These are phyloP conservation scores for Elsinoe perseae DNA, from an alignment of 2,329 filamentous ascomycete species.

Conservation along the genomic window DNA sequence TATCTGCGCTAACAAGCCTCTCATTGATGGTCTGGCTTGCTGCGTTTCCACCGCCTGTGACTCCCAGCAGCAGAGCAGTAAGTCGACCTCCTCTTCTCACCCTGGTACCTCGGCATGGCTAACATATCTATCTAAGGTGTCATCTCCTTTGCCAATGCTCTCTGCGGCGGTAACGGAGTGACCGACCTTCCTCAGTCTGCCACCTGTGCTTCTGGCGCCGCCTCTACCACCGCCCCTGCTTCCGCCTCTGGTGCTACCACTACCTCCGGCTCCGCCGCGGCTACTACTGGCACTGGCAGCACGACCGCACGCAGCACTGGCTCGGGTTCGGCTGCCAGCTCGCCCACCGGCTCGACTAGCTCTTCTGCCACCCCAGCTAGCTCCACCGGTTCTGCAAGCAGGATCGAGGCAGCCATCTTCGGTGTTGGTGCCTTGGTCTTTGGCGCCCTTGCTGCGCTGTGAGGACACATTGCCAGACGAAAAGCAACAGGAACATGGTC, in stretches of 20 bases:
- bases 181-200: conserved; percentile 33
- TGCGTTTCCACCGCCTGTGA: conserved; percentile 34
- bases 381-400: conserved; percentile 7
- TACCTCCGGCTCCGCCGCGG: not conserved
- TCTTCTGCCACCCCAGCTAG: not conserved
- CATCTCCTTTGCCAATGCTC: conserved; percentile 34
- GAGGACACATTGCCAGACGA: not conserved
- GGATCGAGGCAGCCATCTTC: conserved; percentile 10
- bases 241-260: conserved; percentile 6
- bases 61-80: conserved; percentile 29
- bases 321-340: not conserved
- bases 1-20: conserved; percentile 34
- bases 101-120: not conserved
- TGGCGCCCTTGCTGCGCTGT: conserved; percentile 11
- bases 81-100: conserved; percentile 16
- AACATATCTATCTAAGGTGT: conserved; percentile 27
- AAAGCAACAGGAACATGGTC: not conserved
- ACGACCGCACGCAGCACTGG: not conserved
- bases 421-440: conserved; percentile 13
- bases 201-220: conserved; percentile 26
- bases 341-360: not conserved
- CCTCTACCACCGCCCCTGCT: not conserved
- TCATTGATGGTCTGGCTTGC: conserved; percentile 35
- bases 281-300: not conserved
- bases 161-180: conserved; percentile 35